Base-by-base conservation (phyloP, 306 rosid genomes). In the Cicer bijugum region DNA sequence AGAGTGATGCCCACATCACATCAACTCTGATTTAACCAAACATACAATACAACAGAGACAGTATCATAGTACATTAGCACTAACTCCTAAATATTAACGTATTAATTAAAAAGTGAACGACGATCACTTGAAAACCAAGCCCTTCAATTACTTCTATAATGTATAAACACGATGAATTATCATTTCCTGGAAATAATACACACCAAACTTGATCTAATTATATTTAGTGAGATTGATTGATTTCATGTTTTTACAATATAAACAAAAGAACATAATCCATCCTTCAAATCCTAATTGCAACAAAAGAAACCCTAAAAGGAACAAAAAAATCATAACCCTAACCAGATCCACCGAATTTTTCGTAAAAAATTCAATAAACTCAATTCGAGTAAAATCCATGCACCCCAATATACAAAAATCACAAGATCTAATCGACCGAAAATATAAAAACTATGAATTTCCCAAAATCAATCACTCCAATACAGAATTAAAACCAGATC, bases 341-440 rank as follows among this genome's bases (percentile, higher is more conserved):
- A 64, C 43, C 55, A 71, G 82, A 71, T 83, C 84, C 38, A 42
- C 44, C 17, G 12, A 70, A 78, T 55, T 65, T 14, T 1, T 28
- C 1, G 46, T 10, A 17, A 74, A 10, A 9, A 37, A 53, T 45
- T 4, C 59, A 67, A 46, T 19, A 46, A 69, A 60, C 43, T 12
- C 62, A 75, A 11, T 57, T 62, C 38, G 71, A 50, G 39, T 58
- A n/a, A 59, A 70, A 42, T 7, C 4, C 44, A 75, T 8, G 40
- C 15, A 56, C 8, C 17, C 50, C 23, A 9, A 56, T 20, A 15
- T 2, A 17, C 9, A 5, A 39, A 17, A 59, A 71, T 47, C 51
- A 15, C 11, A 71, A 79, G 81, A 83, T 75, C 79, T 50, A 75
- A 47, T 64, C 53, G 12, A 65, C 16, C 75, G 40, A 57, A 14